These are phyloP conservation scores for Cenchrus purpureus DNA, from an alignment of 176 grass and related monocot species.

Conservation along the genomic window DNA sequence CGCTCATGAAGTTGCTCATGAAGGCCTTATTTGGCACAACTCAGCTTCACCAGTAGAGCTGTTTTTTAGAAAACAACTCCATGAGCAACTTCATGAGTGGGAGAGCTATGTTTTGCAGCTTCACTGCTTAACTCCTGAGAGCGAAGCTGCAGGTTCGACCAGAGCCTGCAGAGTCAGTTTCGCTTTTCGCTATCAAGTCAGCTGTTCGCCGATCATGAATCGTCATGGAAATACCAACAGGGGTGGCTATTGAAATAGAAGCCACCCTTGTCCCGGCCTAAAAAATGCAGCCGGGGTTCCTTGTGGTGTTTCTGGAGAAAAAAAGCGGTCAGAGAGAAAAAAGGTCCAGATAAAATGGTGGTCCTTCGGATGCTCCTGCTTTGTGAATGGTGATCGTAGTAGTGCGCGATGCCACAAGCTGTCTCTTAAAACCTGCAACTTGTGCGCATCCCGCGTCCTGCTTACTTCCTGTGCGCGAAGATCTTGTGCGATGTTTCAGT, in stretches of 20 bases:
- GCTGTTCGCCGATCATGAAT: too few species aligned
- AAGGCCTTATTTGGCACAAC: too few species aligned
- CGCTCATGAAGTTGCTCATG: too few species aligned
- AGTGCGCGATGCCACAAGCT: slow-evolving; percentile 42
- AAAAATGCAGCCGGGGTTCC: slow-evolving; percentile 60
- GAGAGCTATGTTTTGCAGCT: too few species aligned
- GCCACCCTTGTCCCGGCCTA: slow-evolving; percentile 56
- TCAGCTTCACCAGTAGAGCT: too few species aligned
- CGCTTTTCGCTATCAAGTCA: too few species aligned
- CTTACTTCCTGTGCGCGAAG: slow-evolving; percentile 6
- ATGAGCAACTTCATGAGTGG: too few species aligned
- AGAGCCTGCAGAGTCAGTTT: too few species aligned
- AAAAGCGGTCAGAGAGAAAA: slow-evolving; percentile 24
- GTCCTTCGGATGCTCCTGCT: slow-evolving; percentile 34
- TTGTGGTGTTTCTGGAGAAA: slow-evolving; percentile 26
- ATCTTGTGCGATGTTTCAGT: slow-evolving; percentile 31
- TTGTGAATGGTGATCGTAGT: neutral
- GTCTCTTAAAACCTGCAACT: slow-evolving; percentile 61
- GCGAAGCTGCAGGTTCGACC: too few species aligned
- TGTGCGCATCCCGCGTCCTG: slow-evolving; percentile 24
- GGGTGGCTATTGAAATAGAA: slow-evolving; percentile 43
- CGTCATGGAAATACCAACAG: slow-evolving; percentile 29
- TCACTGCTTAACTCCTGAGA: too few species aligned
- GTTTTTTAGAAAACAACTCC: too few species aligned
- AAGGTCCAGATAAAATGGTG: slow-evolving; percentile 34